These are phyloP conservation scores for Rhizophagus clarus DNA, from an alignment of 192 early-diverging fungal genomes.

Conservation along the genomic window DNA sequence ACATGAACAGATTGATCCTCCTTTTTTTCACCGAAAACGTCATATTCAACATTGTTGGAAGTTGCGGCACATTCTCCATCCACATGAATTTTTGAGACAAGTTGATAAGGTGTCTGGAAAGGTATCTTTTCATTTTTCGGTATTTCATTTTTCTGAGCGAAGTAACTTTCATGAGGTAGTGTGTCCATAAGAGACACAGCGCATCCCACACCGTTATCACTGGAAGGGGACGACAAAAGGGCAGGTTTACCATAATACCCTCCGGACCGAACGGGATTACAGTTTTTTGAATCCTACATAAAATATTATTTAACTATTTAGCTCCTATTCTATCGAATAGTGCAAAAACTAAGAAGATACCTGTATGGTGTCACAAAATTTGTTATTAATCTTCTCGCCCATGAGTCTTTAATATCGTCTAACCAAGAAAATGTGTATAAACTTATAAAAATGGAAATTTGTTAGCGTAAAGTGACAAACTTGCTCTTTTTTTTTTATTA, in stretches of 20 bases:
- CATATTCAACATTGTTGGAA: not conserved
- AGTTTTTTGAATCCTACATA: constrained; percentile 2
- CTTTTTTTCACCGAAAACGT: not conserved
- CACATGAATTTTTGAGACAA: constrained; percentile 10
- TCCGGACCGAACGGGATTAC: constrained; percentile 4
- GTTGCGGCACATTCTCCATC: too few relatives aligned
- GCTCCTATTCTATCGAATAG: not conserved
- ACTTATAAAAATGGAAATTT: too few relatives aligned
- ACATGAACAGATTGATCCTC: constrained; percentile 5
- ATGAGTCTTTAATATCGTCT: constrained; percentile 20
- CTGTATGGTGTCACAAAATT: not conserved
- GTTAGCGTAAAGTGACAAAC: too few relatives aligned
- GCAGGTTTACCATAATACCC: not conserved
- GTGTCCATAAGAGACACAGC: constrained; percentile 9
- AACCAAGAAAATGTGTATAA: not conserved
- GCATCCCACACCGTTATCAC: constrained; percentile 20
- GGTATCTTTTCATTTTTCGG: not conserved
- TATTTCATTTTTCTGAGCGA: not conserved
- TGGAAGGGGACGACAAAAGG: constrained; percentile 14
- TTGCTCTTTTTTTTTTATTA: too few relatives aligned
- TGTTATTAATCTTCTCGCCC: constrained; percentile 20
- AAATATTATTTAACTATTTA: constrained; percentile 20
- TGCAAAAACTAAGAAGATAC: constrained; percentile 1
- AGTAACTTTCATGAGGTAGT: not conserved
- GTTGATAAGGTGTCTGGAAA: constrained; percentile 1